Base-by-base conservation (phyloP, 768 basidiomycete species). In the Suillus subalutaceus region DNA sequence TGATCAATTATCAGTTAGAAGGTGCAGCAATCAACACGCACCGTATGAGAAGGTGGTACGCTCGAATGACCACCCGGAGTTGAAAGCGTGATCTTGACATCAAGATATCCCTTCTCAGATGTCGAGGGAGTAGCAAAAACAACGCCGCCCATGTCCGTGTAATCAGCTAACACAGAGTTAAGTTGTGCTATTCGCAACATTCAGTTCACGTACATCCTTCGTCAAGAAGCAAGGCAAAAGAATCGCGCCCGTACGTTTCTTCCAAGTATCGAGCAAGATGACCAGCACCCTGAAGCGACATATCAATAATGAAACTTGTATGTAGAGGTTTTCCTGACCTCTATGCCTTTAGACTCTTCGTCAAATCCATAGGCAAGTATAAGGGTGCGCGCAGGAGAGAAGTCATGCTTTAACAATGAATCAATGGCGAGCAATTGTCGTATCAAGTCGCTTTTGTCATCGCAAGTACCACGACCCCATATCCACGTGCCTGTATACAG, bases 51-150 rank as follows among this genome's bases (percentile, higher is more conserved):
- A 20, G 91, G 91, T 16, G 94, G 94, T 23, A 93, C 81, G 68
- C 89, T 90, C 0, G 93, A 93, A 76, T 95, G 94, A 0, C 93
- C 93, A 6, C 93, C 93, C 0, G 86, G 81, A 0, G 88, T 79
- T 8, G 82, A 78, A 13, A 94, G 85, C 63, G 86, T 83, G 26
- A 93, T 80, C 26, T 78, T 77, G n/a, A 87, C 82, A 71, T 90
- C 84, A 10, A 88, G 53, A 68, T 84, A 87, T 7, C 92, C 92
- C 73, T 91, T 92, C 79, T 92, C 91, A 0, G 86, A 85, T n/a
- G 89, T 84, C 4, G 80, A 88, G 12, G 87, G 88, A 1, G 76
- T 73, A 0, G 90, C 88, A 62, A 92, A 79, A 20, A 84, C 40
- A 20, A 63, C n/a, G 15, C 60, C 65, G 7, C 66, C 66, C 32